These are phyloP conservation scores for Triangularia setosa DNA, from an alignment of 2,329 filamentous ascomycete genomes.

Conservation along the genomic window DNA sequence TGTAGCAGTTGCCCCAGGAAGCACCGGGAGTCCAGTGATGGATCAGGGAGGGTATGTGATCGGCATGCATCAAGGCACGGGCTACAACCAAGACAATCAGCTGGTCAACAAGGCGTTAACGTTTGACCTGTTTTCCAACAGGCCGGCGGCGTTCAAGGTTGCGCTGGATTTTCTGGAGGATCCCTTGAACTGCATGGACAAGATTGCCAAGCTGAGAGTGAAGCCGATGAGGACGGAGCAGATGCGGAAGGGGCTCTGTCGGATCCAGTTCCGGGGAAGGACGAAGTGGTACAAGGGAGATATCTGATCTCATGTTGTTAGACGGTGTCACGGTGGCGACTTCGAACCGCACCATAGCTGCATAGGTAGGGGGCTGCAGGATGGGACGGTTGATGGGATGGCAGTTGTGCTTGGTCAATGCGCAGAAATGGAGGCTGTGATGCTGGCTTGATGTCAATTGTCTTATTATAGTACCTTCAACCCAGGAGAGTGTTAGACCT, in stretches of 20 bases:
- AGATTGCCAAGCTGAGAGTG: neutral
- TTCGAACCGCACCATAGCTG: neutral
- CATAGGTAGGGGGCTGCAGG: neutral
- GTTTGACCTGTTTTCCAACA: neutral
- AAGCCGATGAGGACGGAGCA: neutral
- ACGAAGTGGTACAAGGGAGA: neutral
- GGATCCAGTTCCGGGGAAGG: neutral
- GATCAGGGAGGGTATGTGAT: neutral
- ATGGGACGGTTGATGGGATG: neutral
- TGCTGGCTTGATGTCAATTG: too few species aligned
- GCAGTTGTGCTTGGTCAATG: neutral
- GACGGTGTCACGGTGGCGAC: neutral
- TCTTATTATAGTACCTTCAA: too few species aligned
- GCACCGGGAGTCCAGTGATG: neutral
- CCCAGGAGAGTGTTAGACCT: too few species aligned
- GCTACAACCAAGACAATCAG: neutral
- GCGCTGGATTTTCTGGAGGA: neutral
- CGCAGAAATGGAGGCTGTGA: neutral
- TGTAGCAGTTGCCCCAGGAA: neutral
- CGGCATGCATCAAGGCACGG: neutral
- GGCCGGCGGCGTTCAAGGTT: neutral
- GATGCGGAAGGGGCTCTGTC: neutral
- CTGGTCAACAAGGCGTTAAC: neutral
- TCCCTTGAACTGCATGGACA: neutral
- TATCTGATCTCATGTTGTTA: neutral